Evolutionary conservation across 345 rosid genomes (phyloP).

Genomic region (Kernera saxatilis): DNA sequence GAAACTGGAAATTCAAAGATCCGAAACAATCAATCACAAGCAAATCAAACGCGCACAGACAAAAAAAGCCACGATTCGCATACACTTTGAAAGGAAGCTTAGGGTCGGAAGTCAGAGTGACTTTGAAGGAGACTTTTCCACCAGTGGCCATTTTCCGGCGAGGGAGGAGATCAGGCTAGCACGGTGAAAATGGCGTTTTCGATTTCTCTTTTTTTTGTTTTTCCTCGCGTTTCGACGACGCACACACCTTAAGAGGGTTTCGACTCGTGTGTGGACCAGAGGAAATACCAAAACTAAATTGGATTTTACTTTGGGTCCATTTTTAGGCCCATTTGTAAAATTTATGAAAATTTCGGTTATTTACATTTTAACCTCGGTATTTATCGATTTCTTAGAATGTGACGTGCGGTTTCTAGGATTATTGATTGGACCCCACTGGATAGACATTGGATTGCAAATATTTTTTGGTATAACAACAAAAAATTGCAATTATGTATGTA

Average conservation of each 20-base stretch:
- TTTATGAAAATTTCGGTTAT: not conserved
- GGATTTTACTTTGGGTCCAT: not conserved
- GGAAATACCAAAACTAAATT: not conserved
- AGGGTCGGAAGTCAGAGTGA: slow-evolving; percentile 95
- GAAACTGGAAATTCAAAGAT: slow-evolving; percentile 47
- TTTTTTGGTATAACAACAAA: no score
- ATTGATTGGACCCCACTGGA: not conserved
- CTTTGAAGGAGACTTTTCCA: slow-evolving; percentile 92
- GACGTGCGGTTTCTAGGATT: not conserved
- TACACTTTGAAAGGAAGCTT: slow-evolving; percentile 99
- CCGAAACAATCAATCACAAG: not conserved
- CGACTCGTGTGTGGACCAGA: not conserved
- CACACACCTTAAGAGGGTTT: not conserved
- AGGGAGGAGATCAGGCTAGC: not conserved
- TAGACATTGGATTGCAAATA: not conserved
- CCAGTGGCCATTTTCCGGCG: slow-evolving; percentile 60
- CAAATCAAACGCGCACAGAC: not conserved
- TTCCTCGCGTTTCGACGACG: slow-evolving; percentile 18
- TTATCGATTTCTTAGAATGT: not conserved
- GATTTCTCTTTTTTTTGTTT: not conserved
- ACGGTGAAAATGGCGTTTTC: not conserved
- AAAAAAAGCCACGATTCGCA: not conserved
- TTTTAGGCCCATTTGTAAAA: not conserved
- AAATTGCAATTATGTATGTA: not conserved
- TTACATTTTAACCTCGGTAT: not conserved